These are phyloP conservation scores for Rhizopogon parksii DNA, from an alignment of 1,284 basidiomycete genomes.

Conservation along the genomic window DNA sequence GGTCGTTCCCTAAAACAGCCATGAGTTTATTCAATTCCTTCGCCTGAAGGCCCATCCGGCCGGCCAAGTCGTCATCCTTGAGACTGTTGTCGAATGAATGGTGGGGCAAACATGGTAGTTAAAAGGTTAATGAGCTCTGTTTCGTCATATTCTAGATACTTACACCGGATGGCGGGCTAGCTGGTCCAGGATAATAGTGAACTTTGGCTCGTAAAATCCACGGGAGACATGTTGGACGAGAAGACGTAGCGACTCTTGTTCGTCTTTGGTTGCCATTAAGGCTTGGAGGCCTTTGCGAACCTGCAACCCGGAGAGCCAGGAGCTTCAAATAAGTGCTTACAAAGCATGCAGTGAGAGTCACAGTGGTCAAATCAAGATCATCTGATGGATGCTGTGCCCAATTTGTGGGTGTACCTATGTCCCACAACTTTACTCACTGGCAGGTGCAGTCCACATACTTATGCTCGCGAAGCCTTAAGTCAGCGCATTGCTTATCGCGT, in stretches of 20 bases:
- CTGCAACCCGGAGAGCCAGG: background rate
- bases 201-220: constrained; percentile 92
- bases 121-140: constrained; percentile 17
- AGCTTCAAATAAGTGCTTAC: background rate
- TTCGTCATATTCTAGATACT: constrained; percentile 40
- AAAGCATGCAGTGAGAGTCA: too few species aligned
- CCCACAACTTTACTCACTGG: too few species aligned
- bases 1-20: constrained; percentile 79
- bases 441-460: too few species aligned
- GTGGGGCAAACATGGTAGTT: constrained; percentile 7
- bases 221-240: constrained; percentile 91
- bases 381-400: too few species aligned
- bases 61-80: constrained; percentile 88
- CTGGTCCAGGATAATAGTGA: constrained; percentile 89
- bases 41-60: constrained; percentile 80
- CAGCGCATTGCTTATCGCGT: too few species aligned
- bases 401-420: too few species aligned
- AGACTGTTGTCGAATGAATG: constrained; percentile 45
- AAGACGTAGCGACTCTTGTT: constrained; percentile 66
- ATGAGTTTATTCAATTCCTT: constrained; percentile 93
- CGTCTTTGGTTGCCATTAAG: constrained; percentile 62
- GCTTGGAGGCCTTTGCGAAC: background rate
- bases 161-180: constrained; percentile 88
- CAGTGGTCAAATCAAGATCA: too few species aligned
- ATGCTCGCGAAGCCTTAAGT: too few species aligned